Base-by-base conservation (phyloP, 2,329 filamentous ascomycete genomes). In the Colletotrichum zoysiae region DNA sequence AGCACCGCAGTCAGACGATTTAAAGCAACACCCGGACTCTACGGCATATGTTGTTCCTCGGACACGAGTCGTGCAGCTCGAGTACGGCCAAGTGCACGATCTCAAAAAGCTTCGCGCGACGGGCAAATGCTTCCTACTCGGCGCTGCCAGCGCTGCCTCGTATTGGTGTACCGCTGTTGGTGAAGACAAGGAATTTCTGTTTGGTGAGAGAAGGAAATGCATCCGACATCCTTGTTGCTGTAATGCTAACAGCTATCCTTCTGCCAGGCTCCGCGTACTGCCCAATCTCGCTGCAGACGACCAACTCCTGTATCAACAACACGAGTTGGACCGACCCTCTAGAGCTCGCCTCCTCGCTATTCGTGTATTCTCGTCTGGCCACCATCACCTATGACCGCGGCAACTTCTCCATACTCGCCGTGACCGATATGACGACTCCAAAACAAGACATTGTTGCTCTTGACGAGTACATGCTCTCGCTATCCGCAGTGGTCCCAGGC, bases 341-440 rank as follows among this genome's bases (percentile, higher is more conserved):
- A 7, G 53, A 48, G 26, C 46, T 71, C 0, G 64, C 69, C 1
- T 60, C 69, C 5, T 69, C 69, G 5, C 65, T 71, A 2, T 71
- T 60, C n/a, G 65, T 69, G 3, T 71, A 69, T 42, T 59, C 65
- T 1, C 69, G 69, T 23, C 23, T 18, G 9, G 69, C 69, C 2
- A 69, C 69, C n/a, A 35, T 71, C 30, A 71, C 65, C 6, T 71
- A 71, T 53, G 69, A 71, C 18, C 69, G 69, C 51, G 55, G 55
- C 5, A 71, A 71, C 59, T 71, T 71, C 20, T 69, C 69, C 18
- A 71, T 71, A 38, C 65, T 71, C 38, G 38, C 59, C 23, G 69
- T 71, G 23, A 56, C 46, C 12, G 69, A 71, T 20, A 65, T 71
- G 69, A 26, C 65, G 11, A 23, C 59, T 3, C 44, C 69, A 3